A percentile compares a stretch with the other conserved stretches of the same genome.
Evolutionary conservation across 139 green algal species (phyloP).

Genomic region (Volvox reticuliferus): DNA sequence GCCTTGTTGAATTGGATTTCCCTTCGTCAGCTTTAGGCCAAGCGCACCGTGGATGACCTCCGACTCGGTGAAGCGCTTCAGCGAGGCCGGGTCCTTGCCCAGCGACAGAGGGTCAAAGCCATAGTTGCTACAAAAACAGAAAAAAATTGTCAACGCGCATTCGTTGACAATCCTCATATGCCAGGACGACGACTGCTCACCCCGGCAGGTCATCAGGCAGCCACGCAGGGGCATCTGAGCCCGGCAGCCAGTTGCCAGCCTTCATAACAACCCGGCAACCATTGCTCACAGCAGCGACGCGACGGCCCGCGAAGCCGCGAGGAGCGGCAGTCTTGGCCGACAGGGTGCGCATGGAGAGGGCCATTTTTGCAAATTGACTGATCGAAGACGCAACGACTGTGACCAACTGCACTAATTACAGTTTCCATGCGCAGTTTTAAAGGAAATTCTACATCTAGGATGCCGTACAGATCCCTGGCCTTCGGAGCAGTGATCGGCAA

Average conservation of each 20-base stretch:
- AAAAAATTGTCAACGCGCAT: not conserved
- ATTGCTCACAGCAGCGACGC: slow-evolving; percentile 56
- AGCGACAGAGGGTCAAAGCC: slow-evolving; percentile 89
- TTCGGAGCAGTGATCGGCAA: no score
- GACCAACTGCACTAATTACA: slow-evolving; percentile 4
- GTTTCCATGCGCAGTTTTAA: not conserved
- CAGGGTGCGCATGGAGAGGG: slow-evolving; percentile 43
- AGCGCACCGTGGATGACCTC: slow-evolving; percentile 74
- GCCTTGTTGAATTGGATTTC: no score
- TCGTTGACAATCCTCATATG: not conserved
- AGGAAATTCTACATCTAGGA: not conserved
- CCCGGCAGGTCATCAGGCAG: slow-evolving; percentile 67
- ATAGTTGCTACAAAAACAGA: slow-evolving; percentile 68
- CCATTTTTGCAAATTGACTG: slow-evolving; percentile 40
- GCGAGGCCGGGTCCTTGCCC: slow-evolving; percentile 60
- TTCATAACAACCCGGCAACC: slow-evolving; percentile 50
- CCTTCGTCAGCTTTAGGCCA: not conserved
- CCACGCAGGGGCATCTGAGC: slow-evolving; percentile 76
- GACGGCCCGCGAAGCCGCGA: slow-evolving; percentile 47
- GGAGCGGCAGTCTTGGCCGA: slow-evolving; percentile 38
- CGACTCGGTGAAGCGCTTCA: slow-evolving; percentile 61
- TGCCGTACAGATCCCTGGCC: slow-evolving; percentile 13
- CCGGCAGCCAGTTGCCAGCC: slow-evolving; percentile 80
- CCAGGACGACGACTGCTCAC: not conserved
- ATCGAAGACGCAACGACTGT: not conserved